Evolutionary conservation across 1,284 basidiomycete species (phyloP).

Genomic region (Cutaneotrichosporon spelunceum): DNA sequence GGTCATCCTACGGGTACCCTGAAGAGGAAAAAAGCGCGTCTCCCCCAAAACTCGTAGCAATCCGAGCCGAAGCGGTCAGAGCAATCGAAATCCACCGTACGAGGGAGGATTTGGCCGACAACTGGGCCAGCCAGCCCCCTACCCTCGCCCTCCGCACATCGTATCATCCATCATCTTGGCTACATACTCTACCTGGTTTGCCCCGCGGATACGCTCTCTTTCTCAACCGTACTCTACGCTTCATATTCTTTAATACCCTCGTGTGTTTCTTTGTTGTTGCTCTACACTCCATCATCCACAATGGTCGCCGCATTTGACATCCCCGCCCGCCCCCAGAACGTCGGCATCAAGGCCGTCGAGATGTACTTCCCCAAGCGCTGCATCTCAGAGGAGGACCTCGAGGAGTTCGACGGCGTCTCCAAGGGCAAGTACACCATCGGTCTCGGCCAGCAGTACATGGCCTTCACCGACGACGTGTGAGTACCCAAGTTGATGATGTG

Average conservation of each 20-base stretch:
- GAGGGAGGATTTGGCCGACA: background rate
- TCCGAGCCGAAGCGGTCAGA: background rate
- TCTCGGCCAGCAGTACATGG: conserved; percentile 97
- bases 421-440: conserved; percentile 99
- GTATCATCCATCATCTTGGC: conserved; percentile 2
- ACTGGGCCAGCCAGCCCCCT: background rate
- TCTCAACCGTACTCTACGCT: background rate
- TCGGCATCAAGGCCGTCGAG: conserved; percentile 87
- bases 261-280: conserved; percentile 6
- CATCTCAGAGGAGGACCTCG: conserved; percentile 91
- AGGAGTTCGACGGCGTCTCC: conserved; percentile 91
- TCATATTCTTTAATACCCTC: background rate
- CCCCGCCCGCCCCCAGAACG: conserved; percentile 72
- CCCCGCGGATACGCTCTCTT: background rate
- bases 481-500: conserved; percentile 12
- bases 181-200: background rate
- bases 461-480: conserved; percentile 84
- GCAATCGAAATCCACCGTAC: background rate
- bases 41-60: background rate
- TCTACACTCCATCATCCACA: conserved; percentile 9
- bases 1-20: background rate
- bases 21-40: conserved; percentile 3
- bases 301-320: conserved; percentile 41
- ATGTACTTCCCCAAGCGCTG: conserved; percentile 92
- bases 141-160: background rate